phyloP scores from a whole-genome alignment of 2,329 filamentous ascomycete species.

The Epichloe baconii region DNA sequence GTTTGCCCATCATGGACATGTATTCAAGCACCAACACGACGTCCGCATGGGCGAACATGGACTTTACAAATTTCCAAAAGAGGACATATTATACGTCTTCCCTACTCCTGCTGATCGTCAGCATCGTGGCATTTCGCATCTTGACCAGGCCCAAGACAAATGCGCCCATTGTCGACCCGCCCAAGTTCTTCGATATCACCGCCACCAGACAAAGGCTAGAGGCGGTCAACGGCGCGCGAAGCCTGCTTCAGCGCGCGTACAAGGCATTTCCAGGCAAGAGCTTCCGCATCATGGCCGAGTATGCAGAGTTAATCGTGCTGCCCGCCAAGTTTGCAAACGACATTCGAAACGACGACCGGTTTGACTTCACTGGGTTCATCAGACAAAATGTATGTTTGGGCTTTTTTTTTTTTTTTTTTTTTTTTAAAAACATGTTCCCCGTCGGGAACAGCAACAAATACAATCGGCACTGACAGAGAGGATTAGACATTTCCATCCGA shows the following conservation, averaged over 20 bases:
- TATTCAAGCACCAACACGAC: neutral
- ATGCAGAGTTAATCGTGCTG: neutral
- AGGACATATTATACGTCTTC: neutral
- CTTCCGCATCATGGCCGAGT: neutral
- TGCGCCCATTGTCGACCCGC: neutral
- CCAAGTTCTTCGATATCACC: neutral
- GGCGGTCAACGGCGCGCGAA: neutral
- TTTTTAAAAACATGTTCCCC: neutral
- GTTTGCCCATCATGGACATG: neutral
- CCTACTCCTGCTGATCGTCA: neutral
- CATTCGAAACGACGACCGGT: neutral
- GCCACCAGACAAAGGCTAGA: neutral
- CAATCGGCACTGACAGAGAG: neutral
- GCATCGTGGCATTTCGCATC: neutral
- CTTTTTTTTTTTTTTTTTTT: neutral
- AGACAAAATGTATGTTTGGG: neutral
- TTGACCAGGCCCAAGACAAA: neutral
- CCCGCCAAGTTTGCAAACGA: neutral
- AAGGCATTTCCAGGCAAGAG: neutral
- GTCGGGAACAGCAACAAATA: neutral
- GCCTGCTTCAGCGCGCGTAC: neutral
- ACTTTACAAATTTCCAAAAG: neutral
- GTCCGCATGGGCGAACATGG: neutral
- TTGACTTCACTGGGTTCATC: neutral
- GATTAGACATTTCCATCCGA: neutral